phyloP scores from a whole-genome alignment of 2,329 filamentous ascomycete species.

The Corniculantispora saksenae region DNA sequence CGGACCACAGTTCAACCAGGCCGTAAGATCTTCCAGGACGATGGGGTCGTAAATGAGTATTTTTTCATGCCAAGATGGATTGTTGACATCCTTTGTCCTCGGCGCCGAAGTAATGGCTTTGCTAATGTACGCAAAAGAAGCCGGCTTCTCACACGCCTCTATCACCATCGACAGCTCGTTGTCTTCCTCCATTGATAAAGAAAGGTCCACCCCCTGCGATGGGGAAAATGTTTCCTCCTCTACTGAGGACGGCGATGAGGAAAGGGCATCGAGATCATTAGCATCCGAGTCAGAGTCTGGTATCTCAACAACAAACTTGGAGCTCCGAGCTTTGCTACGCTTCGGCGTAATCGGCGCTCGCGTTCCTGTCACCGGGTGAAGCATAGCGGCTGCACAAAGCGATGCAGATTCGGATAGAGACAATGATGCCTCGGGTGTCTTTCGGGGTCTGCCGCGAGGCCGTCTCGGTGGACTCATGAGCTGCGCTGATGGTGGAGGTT shows the following conservation, averaged over 20 bases:
- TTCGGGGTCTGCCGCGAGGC: constrained; percentile 26
- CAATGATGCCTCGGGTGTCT: constrained; percentile 9
- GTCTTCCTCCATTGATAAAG: constrained; percentile 46
- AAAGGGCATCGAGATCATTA: constrained; percentile 23
- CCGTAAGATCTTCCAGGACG: constrained; percentile 78
- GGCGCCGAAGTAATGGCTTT: constrained; percentile 54
- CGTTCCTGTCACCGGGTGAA: background rate
- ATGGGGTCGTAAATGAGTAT: constrained; percentile 94
- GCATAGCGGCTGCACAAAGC: constrained; percentile 1
- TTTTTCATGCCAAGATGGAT: constrained; percentile 83
- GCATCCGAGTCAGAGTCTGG: constrained; percentile 52
- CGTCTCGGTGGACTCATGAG: constrained; percentile 36
- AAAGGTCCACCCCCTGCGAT: constrained; percentile 43
- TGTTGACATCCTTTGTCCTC: constrained; percentile 47
- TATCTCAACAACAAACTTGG: constrained; percentile 44
- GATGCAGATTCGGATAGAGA: constrained; percentile 9
- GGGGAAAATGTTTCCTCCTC: constrained; percentile 46
- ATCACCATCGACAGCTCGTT: constrained; percentile 43
- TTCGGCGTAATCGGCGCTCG: constrained; percentile 21
- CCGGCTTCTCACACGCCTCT: constrained; percentile 43
- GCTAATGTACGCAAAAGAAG: constrained; percentile 55
- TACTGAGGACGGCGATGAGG: constrained; percentile 37
- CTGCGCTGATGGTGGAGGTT: constrained; percentile 38
- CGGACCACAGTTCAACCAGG: constrained; percentile 77
- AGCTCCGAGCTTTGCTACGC: constrained; percentile 20